Evolutionary conservation across 2,329 filamentous ascomycete species (phyloP).

Genomic region (Paracorniculantispora psalliotae): DNA sequence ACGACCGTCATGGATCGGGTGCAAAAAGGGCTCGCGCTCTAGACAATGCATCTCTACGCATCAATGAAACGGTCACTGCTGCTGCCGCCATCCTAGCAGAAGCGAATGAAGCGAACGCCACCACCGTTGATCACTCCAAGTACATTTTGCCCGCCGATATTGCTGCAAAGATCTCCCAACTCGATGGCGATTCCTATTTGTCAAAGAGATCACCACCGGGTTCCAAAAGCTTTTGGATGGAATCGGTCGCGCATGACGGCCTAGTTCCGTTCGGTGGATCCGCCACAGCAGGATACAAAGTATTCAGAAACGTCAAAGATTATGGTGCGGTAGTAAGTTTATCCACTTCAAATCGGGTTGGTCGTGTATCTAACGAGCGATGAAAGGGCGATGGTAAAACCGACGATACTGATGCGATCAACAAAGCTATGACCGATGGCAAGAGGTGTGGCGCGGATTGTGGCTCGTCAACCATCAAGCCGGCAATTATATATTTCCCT

Average conservation of each 20-base stretch:
- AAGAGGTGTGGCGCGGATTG: conserved; percentile 17
- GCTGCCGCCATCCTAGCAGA: conserved; percentile 3
- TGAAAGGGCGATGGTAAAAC: conserved; percentile 40
- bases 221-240: conserved; percentile 9
- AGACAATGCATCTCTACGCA: neutral
- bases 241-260: neutral
- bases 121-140: conserved; percentile 3
- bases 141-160: neutral
- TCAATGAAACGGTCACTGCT: conserved; percentile 3
- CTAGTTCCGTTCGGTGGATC: conserved; percentile 8
- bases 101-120: conserved; percentile 4
- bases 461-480: conserved; percentile 13
- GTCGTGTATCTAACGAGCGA: neutral
- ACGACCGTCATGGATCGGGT: neutral
- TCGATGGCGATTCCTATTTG: neutral
- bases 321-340: conserved; percentile 5
- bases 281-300: conserved; percentile 3
- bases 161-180: neutral
- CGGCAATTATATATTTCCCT: conserved; percentile 21
- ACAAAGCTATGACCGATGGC: conserved; percentile 17
- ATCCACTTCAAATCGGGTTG: neutral
- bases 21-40: conserved; percentile 6
- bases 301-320: conserved; percentile 11
- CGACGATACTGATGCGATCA: conserved; percentile 20
- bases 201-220: conserved; percentile 1